Percentiles rank a stretch among this genome's conserved stretches.
These are phyloP conservation scores for Amylostereum chailletii DNA, from an alignment of 1,284 basidiomycete genomes.

Conservation along the genomic window DNA sequence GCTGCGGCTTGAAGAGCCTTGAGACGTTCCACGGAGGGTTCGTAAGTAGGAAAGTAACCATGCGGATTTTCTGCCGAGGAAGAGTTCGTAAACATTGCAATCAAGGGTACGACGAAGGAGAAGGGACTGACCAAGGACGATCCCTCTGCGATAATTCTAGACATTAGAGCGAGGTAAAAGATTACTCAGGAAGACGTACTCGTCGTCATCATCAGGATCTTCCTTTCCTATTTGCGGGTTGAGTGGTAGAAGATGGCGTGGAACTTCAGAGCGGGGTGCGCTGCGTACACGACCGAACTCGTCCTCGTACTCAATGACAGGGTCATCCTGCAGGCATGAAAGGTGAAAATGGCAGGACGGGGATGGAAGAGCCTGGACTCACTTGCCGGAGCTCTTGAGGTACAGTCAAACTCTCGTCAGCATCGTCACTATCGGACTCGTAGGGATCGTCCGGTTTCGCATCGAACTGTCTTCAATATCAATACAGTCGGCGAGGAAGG, in stretches of 20 bases:
- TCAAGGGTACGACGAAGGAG: not conserved
- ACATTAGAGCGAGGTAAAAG: not conserved
- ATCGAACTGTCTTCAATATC: slow-evolving; percentile 52
- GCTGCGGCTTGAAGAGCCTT: slow-evolving; percentile 41
- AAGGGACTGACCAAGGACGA: slow-evolving; percentile 36
- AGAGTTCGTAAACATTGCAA: slow-evolving; percentile 2
- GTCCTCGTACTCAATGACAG: slow-evolving; percentile 77
- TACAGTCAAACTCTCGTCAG: slow-evolving; percentile 61
- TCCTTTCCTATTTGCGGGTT: slow-evolving; percentile 14
- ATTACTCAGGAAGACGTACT: slow-evolving; percentile 30
- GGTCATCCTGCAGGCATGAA: slow-evolving; percentile 44
- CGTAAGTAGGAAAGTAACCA: slow-evolving; percentile 80
- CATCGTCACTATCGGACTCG: slow-evolving; percentile 64
- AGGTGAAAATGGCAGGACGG: not conserved
- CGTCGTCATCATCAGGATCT: slow-evolving; percentile 38
- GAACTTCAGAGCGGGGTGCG: slow-evolving; percentile 67
- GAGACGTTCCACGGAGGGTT: slow-evolving; percentile 72
- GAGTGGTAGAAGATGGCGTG: slow-evolving; percentile 46
- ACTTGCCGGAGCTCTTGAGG: slow-evolving; percentile 22
- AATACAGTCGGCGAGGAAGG: not conserved
- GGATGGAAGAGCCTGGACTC: not conserved
- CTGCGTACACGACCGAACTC: slow-evolving; percentile 76
- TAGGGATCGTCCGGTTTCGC: slow-evolving; percentile 45
- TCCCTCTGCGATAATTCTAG: slow-evolving; percentile 6
- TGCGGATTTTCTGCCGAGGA: slow-evolving; percentile 56